A percentile compares a stretch with the other conserved stretches of the same genome.
Conservation (phyloP, 345 rosid species). For the Angophora floribunda region DNA sequence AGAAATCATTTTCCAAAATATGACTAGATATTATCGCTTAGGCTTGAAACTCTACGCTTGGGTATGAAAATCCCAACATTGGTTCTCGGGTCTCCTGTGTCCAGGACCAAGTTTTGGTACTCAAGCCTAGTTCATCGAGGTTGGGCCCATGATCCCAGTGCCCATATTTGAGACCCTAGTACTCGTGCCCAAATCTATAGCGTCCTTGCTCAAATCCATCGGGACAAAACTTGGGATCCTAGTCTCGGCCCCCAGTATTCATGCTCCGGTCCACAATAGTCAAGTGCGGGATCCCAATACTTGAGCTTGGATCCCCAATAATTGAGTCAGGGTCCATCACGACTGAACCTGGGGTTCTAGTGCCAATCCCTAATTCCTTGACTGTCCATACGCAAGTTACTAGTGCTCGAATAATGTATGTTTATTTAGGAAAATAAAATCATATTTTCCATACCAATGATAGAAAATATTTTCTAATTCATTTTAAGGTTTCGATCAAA, state of each 20-base stretch:
- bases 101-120: too few relatives aligned
- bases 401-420: not conserved
- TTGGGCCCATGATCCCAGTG: not conserved
- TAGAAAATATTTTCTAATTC: not conserved
- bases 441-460: not conserved
- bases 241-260: accelerated
- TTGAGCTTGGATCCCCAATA: not conserved
- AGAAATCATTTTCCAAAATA: not conserved
- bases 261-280: not conserved
- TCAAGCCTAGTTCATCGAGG: not conserved
- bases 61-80: too few relatives aligned
- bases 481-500: too few relatives aligned
- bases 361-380: not conserved
- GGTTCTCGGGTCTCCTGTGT: not conserved
- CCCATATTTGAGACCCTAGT: not conserved
- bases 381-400: too few relatives aligned
- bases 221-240: accelerated
- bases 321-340: not conserved
- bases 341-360: not conserved
- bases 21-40: not conserved
- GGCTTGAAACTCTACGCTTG: too few relatives aligned
- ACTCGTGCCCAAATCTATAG: not conserved
- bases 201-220: not conserved
- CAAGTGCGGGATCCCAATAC: not conserved
- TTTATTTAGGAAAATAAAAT: not conserved